These are phyloP conservation scores for Fusarium luffae DNA, from an alignment of 2,329 filamentous ascomycete species.

Conservation along the genomic window DNA sequence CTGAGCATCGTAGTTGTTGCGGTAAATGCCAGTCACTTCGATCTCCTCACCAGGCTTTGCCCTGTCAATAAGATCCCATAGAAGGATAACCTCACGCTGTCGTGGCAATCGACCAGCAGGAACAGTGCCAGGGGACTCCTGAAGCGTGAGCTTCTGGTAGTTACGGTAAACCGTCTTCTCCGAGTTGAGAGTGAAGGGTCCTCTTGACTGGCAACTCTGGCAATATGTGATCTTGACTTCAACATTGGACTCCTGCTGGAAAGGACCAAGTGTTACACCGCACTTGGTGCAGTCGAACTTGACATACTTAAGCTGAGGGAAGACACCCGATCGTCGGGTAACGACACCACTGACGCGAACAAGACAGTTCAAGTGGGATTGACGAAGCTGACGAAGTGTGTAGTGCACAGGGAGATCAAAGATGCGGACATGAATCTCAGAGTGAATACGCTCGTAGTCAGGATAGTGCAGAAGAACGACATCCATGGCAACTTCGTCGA, in stretches of 20 bases:
- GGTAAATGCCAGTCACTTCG: conserved; percentile 95
- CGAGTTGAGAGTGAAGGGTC: conserved; percentile 94
- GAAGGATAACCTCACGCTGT: conserved; percentile 91
- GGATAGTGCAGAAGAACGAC: conserved; percentile 96
- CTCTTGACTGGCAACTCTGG: conserved; percentile 93
- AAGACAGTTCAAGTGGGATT: conserved; percentile 94
- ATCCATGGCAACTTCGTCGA: conserved; percentile 97
- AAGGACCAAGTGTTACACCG: conserved; percentile 89
- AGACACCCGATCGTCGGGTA: conserved; percentile 92
- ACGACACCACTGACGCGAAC: conserved; percentile 96
- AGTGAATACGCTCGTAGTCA: conserved; percentile 96
- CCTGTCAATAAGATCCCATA: conserved; percentile 96
- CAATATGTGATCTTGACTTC: conserved; percentile 98
- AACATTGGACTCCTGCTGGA: conserved; percentile 95
- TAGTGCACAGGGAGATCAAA: conserved; percentile 94
- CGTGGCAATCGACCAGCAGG: conserved; percentile 94
- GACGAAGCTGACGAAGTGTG: conserved; percentile 92
- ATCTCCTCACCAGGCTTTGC: conserved; percentile 98
- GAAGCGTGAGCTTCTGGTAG: conserved; percentile 96
- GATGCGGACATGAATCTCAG: conserved; percentile 97
- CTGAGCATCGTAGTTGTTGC: conserved; percentile 97
- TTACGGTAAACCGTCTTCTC: conserved; percentile 99
- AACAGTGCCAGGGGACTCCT: conserved; percentile 96
- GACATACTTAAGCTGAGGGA: conserved; percentile 97
- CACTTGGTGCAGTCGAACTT: conserved; percentile 98